These are phyloP conservation scores for Dryas drummondii DNA, from an alignment of 306 rosid species.

Conservation along the genomic window DNA sequence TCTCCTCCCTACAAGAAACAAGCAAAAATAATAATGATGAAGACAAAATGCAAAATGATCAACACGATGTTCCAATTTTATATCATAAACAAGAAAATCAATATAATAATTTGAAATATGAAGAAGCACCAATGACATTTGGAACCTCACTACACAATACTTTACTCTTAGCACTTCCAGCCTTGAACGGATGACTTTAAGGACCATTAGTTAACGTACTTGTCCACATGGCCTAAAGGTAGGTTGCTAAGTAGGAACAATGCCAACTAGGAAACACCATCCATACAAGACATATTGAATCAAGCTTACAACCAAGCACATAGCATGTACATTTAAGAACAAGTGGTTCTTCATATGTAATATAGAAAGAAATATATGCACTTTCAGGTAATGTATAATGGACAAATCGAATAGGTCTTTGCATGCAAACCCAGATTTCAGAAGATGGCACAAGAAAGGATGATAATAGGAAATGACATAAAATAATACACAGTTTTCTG, in stretches of 20 bases:
- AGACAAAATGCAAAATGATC: not conserved
- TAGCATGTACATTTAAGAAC: not conserved
- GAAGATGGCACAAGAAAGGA: too few species aligned
- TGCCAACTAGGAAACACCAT: not conserved
- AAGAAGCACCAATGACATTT: not conserved
- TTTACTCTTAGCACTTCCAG: not conserved
- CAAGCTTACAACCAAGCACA: not conserved
- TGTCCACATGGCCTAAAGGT: not conserved
- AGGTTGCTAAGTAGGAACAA: too few species aligned
- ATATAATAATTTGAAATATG: not conserved
- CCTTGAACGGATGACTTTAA: not conserved
- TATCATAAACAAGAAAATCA: not conserved
- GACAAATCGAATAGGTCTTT: not conserved
- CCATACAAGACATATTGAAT: not conserved
- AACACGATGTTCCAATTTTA: not conserved
- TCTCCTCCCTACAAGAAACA: constrained; percentile 59
- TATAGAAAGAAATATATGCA: not conserved
- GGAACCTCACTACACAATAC: not conserved
- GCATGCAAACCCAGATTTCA: not conserved
- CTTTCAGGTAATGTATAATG: not conserved
- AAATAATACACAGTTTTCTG: too few species aligned
- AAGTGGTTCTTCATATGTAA: not conserved
- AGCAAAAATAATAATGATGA: not conserved
- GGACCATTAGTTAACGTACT: not conserved
- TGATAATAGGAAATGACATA: too few species aligned